Evolutionary conservation across 805 yeast genomes (phyloP).

Genomic region (Cyberlindnera misumaiensis): DNA sequence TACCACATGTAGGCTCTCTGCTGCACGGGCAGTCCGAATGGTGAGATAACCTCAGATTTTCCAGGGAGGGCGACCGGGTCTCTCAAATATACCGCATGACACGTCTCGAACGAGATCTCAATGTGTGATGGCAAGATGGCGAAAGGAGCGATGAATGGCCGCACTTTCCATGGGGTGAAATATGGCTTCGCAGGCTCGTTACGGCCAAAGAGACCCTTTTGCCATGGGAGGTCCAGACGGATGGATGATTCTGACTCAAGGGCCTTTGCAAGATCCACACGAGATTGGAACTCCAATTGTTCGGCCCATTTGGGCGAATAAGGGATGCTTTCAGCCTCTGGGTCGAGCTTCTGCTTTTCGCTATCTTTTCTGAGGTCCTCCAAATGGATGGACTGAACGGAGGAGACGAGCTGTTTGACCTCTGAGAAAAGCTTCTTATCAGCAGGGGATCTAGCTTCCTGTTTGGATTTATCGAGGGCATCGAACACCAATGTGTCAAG

Average conservation of each 20-base stretch:
- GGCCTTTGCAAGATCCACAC: slow-evolving; percentile 38
- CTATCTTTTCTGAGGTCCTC: slow-evolving; percentile 26
- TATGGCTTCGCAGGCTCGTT: slow-evolving; percentile 69
- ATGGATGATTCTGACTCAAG: slow-evolving; percentile 45
- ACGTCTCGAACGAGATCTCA: slow-evolving; percentile 83
- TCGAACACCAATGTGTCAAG: slow-evolving; percentile 5
- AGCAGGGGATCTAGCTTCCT: slow-evolving; percentile 22
- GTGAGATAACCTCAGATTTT: slow-evolving; percentile 90
- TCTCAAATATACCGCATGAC: slow-evolving; percentile 94
- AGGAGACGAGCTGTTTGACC: slow-evolving; percentile 18
- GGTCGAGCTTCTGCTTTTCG: slow-evolving; percentile 23
- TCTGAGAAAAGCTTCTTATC: slow-evolving; percentile 25
- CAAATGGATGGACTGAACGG: slow-evolving; percentile 19
- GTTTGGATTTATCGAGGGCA: slow-evolving; percentile 12
- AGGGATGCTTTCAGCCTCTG: slow-evolving; percentile 26
- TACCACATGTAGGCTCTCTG: slow-evolving; percentile 95
- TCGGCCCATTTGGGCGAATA: slow-evolving; percentile 48
- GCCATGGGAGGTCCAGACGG: slow-evolving; percentile 73
- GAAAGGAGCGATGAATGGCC: slow-evolving; percentile 88
- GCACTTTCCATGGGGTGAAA: slow-evolving; percentile 96
- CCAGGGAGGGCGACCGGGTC: slow-evolving; percentile 98
- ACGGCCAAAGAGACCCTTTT: slow-evolving; percentile 72
- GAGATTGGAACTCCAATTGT: slow-evolving; percentile 35
- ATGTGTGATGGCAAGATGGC: slow-evolving; percentile 89
- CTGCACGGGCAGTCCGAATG: slow-evolving; percentile 74